A percentile compares a stretch with the other conserved stretches of the same genome.
These are phyloP conservation scores for Somion occarium DNA, from an alignment of 1,284 basidiomycete species.

Conservation along the genomic window DNA sequence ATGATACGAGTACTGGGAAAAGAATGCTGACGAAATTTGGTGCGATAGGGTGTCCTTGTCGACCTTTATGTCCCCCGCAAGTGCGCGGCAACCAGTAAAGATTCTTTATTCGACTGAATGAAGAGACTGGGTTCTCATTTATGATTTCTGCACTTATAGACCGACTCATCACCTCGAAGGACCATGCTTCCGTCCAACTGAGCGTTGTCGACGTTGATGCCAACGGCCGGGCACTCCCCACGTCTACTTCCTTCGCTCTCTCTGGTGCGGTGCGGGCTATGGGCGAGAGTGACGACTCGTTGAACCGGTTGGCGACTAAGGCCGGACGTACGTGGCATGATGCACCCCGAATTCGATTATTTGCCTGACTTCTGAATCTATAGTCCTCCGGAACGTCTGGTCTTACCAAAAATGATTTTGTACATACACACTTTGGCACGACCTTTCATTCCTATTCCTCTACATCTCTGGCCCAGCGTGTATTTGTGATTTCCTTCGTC, in stretches of 20 bases:
- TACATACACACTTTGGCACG: conserved; percentile 11
- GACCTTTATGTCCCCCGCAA: conserved; percentile 99
- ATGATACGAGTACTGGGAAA: not conserved
- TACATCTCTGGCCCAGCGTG: not conserved
- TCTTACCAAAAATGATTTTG: conserved; percentile 64
- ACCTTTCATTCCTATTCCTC: conserved; percentile 7
- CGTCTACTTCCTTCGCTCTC: conserved; percentile 91
- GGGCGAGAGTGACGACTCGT: conserved; percentile 95
- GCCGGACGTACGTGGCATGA: conserved; percentile 77
- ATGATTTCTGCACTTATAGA: conserved; percentile 39
- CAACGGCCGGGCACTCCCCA: conserved; percentile 83
- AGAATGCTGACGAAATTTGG: conserved; percentile 11
- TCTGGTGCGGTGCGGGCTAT: conserved; percentile 91
- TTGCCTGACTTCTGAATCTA: conserved; percentile 1
- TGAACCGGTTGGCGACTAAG: conserved; percentile 96
- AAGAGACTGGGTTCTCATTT: not conserved
- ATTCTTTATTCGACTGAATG: conserved; percentile 29
- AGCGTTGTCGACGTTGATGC: conserved; percentile 93
- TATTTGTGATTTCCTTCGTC: no score
- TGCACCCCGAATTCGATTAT: conserved; percentile 5
- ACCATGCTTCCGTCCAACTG: conserved; percentile 98
- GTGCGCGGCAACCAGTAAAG: conserved; percentile 88
- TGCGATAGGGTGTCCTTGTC: conserved; percentile 89
- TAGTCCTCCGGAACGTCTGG: conserved; percentile 76
- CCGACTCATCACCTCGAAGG: conserved; percentile 97